phyloP scores from a whole-genome alignment of 345 rosid species.

The Sapria himalayana region DNA sequence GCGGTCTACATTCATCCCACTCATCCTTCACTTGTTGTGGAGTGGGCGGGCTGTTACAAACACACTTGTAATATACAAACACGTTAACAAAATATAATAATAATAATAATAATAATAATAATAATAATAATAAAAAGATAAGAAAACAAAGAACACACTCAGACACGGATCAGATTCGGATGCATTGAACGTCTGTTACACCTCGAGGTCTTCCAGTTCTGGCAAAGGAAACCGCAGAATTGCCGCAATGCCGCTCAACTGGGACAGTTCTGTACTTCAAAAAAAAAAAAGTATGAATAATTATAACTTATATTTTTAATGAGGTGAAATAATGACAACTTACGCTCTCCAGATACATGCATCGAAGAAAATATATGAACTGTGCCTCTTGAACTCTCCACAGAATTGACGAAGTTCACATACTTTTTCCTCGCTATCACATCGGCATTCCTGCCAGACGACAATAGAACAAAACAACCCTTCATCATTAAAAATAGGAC shows the following conservation, averaged over 20 bases:
- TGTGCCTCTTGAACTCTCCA: conserved; percentile 55
- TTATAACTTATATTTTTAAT: no score
- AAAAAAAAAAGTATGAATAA: background rate
- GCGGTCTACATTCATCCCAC: no score
- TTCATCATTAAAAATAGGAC: background rate
- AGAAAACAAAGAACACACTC: no score
- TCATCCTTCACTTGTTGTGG: no score
- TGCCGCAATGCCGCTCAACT: conserved; percentile 81
- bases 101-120: no score
- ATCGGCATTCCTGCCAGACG: conserved; percentile 46
- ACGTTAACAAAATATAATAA: no score
- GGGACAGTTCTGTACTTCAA: conserved; percentile 41
- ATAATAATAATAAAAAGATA: no score
- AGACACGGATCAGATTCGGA: no score
- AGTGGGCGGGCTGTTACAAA: no score
- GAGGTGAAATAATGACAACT: no score
- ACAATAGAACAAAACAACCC: background rate
- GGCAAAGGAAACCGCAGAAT: conserved; percentile 88
- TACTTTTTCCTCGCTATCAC: conserved; percentile 39
- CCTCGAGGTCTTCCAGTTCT: conserved; percentile 88
- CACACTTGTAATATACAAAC: no score
- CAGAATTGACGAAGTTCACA: conserved; percentile 54
- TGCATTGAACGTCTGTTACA: no score
- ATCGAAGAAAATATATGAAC: conserved; percentile 70
- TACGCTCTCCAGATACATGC: conserved; percentile 95